phyloP scores from a whole-genome alignment of 2,329 filamentous ascomycete genomes.

The Raffaelea arxii region DNA sequence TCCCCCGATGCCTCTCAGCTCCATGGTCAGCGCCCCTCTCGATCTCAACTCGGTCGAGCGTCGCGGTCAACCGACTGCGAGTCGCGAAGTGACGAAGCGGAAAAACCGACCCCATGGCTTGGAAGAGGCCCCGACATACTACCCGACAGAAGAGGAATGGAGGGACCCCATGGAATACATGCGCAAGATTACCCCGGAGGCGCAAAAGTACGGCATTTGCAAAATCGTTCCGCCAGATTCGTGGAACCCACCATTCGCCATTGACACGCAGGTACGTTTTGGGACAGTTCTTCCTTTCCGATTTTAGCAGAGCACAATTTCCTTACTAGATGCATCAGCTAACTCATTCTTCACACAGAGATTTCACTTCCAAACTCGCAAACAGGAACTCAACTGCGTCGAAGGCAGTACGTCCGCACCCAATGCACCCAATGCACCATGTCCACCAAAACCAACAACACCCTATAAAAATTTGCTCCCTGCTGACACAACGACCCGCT shows the following conservation, averaged over 20 bases:
- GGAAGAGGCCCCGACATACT: constrained; percentile 81
- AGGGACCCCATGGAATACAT: constrained; percentile 91
- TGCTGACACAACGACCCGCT: too few species aligned
- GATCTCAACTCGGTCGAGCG: constrained; percentile 88
- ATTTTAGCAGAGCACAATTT: too few species aligned
- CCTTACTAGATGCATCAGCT: too few species aligned
- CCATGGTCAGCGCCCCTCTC: constrained; percentile 52
- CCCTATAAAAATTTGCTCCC: too few species aligned
- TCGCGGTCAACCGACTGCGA: constrained; percentile 69
- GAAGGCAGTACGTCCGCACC: constrained; percentile 70
- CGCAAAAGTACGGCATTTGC: constrained; percentile 79
- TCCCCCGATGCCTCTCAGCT: constrained; percentile 40
- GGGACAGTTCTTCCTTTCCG: too few species aligned
- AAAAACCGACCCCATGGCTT: constrained; percentile 74
- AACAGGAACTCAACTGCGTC: constrained; percentile 94
- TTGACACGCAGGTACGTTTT: constrained; percentile 75
- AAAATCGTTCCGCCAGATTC: constrained; percentile 89
- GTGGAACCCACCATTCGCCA: constrained; percentile 92
- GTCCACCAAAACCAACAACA: too few species aligned
- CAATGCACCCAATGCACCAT: background rate
- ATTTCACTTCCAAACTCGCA: constrained; percentile 93
- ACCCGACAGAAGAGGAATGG: constrained; percentile 88
- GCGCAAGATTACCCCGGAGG: constrained; percentile 80
- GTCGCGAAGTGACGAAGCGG: constrained; percentile 66
- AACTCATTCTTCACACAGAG: constrained; percentile 56